Percentiles rank a stretch among this genome's conserved stretches.
Conservation (phyloP, 2,329 filamentous ascomycete genomes). For the Pseudodiploospora longispora region DNA sequence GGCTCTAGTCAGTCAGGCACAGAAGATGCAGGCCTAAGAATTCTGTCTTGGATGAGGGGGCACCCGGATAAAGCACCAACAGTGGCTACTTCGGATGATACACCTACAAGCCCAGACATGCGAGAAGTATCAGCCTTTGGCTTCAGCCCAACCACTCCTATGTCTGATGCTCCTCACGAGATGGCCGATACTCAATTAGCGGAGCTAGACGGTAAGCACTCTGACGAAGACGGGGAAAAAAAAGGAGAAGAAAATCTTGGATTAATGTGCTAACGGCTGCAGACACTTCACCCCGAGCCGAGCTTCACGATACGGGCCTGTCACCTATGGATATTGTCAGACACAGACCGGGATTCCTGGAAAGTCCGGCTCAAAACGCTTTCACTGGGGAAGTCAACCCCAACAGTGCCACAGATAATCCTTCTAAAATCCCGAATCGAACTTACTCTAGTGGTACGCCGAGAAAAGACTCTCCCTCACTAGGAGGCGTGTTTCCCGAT, state of each 20-base stretch:
- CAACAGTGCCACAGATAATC: neutral
- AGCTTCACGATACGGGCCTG: conserved; percentile 38
- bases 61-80: conserved; percentile 38
- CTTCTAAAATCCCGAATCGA: conserved; percentile 1
- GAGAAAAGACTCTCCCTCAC: neutral
- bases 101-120: conserved; percentile 29
- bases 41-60: conserved; percentile 45
- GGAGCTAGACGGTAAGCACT: conserved; percentile 38
- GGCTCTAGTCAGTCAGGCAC: conserved; percentile 31
- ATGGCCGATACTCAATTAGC: conserved; percentile 36
- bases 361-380: conserved; percentile 6
- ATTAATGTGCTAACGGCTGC: conserved; percentile 2
- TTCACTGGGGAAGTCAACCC: conserved; percentile 2
- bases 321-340: conserved; percentile 31
- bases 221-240: no score
- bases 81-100: conserved; percentile 35
- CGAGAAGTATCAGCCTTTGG: conserved; percentile 22
- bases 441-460: neutral
- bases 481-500: neutral
- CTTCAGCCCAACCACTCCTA: conserved; percentile 2
- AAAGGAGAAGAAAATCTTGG: neutral
- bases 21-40: conserved; percentile 38
- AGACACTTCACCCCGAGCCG: conserved; percentile 36
- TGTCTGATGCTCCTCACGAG: conserved; percentile 22
- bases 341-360: conserved; percentile 14